Evolutionary conservation across 805 yeast genomes (phyloP), one percentile per base, ranked within the genome.

Genomic region (Candida maltosa): DNA sequence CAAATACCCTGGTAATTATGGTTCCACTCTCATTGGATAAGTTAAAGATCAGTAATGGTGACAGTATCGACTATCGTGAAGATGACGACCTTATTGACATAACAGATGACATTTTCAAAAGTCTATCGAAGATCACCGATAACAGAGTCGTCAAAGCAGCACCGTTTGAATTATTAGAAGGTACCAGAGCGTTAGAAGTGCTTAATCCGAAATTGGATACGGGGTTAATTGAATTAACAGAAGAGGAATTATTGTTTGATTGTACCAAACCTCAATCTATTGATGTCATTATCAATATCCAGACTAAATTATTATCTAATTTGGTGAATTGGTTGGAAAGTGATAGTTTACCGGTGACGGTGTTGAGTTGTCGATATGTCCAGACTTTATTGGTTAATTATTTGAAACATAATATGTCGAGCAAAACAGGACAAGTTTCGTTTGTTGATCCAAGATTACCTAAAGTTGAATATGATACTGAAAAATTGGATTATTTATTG

Each of bases 121-220:
- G 75, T 14, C 49, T 73, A 26, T 38, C 49, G 9, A 45, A 41
- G 3, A 53, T 81, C 25, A 51, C 56, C 12, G 70, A 73, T 25
- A 81, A 80, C 21, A 66, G 72, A 31, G 78, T 91, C 14, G 75
- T 76, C 4, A 78, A 78, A 46, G 69, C 75, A 7, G 71, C 76
- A 0, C 60, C 60, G 18, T 87, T 87, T 59, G 75, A 78, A 36
- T 67, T 91, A 30, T 66, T 83, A 42, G 87, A 87, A 47, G 94
- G 96, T 0, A 85, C 96, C 1, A 80, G 89, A 45, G 95, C 97
- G 0, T 62, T 87, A 41, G 97, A 89, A 55, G 72, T 82, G 10
- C 69, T 78, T 38, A 87, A 87, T 52, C 65, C 69, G 8, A 76
- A 75, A 42, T 67, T 91, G 47, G 98, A 91, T 54, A 78, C 96